These are phyloP conservation scores for Clitoria ternatea DNA, from an alignment of 306 rosid species.

Conservation along the genomic window DNA sequence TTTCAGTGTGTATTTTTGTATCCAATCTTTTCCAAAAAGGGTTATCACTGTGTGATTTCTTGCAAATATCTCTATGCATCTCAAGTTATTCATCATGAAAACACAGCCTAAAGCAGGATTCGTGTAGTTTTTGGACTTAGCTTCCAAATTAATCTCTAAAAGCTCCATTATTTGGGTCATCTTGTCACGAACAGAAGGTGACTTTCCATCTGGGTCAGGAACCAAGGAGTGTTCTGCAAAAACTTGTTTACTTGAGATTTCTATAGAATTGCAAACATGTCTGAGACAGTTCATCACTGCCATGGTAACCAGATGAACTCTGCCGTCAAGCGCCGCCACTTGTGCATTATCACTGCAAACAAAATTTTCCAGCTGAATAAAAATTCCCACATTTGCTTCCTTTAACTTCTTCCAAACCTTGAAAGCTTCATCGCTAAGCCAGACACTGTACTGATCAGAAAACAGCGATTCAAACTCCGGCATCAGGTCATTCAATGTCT, in stretches of 20 bases:
- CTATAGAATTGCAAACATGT: not conserved
- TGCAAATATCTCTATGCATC: slow-evolving; percentile 43
- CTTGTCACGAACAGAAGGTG: not conserved
- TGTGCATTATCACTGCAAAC: slow-evolving; percentile 18
- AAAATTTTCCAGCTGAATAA: slow-evolving; percentile 15
- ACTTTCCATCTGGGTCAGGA: not conserved
- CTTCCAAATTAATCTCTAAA: slow-evolving; percentile 49
- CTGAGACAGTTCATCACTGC: not conserved
- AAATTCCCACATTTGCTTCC: not conserved
- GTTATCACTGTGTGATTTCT: slow-evolving; percentile 28
- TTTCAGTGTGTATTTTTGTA: slow-evolving; percentile 39
- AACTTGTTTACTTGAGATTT: no score
- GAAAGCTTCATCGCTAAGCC: not conserved
- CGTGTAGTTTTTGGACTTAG: slow-evolving; percentile 54
- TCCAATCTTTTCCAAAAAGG: slow-evolving; percentile 53
- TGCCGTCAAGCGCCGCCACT: not conserved
- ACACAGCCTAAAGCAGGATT: slow-evolving; percentile 45
- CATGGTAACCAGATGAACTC: not conserved
- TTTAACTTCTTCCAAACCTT: not conserved
- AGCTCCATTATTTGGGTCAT: slow-evolving; percentile 44
- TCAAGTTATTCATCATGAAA: slow-evolving; percentile 68
- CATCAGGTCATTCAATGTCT: slow-evolving; percentile 45
- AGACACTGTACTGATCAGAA: slow-evolving; percentile 31
- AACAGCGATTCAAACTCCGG: slow-evolving; percentile 52
- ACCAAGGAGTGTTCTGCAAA: no score